phyloP scores from a whole-genome alignment of 345 rosid species.

The Sonneratia alba region DNA sequence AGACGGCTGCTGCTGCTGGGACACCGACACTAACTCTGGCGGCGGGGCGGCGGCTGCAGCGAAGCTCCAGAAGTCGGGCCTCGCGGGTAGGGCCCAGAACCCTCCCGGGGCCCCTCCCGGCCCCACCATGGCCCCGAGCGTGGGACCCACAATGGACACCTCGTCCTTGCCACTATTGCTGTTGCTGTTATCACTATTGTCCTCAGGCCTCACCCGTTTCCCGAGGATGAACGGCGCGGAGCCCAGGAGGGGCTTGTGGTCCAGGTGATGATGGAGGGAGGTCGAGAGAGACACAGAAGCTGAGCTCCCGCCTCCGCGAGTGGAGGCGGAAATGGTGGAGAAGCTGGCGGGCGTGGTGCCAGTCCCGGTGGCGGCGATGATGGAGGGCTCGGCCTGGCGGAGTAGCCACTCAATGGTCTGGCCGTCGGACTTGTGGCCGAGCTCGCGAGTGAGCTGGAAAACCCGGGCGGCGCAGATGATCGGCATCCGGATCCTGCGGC shows the following conservation, averaged over 20 bases:
- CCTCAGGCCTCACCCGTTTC: conserved; percentile 64
- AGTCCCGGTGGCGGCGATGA: conserved; percentile 94
- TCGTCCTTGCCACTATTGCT: conserved; percentile 12
- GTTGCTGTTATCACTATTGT: conserved; percentile 21
- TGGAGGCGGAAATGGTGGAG: conserved; percentile 66
- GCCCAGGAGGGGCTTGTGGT: conserved; percentile 66
- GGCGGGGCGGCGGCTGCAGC: conserved; percentile 45
- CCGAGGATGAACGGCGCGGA: conserved; percentile 83
- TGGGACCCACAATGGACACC: conserved; percentile 15
- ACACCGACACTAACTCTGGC: conserved; percentile 59
- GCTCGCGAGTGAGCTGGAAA: conserved; percentile 89
- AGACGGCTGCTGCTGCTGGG: conserved; percentile 37
- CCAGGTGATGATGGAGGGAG: conserved; percentile 24
- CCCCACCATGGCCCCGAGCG: conserved; percentile 15
- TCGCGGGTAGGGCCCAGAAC: conserved; percentile 78
- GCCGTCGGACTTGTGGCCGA: conserved; percentile 97
- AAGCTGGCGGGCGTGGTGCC: conserved; percentile 95
- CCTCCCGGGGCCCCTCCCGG: conserved; percentile 44
- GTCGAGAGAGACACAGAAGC: conserved; percentile 24
- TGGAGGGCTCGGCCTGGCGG: conserved; percentile 99
- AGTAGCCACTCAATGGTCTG: conserved; percentile 99
- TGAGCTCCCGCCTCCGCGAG: conserved; percentile 46
- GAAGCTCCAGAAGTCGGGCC: conserved; percentile 88
- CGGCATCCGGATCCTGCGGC: conserved; percentile 95
- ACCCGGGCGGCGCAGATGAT: conserved; percentile 99